Evolutionary conservation across 345 rosid genomes (phyloP).

Genomic region (Brassica napus): DNA sequence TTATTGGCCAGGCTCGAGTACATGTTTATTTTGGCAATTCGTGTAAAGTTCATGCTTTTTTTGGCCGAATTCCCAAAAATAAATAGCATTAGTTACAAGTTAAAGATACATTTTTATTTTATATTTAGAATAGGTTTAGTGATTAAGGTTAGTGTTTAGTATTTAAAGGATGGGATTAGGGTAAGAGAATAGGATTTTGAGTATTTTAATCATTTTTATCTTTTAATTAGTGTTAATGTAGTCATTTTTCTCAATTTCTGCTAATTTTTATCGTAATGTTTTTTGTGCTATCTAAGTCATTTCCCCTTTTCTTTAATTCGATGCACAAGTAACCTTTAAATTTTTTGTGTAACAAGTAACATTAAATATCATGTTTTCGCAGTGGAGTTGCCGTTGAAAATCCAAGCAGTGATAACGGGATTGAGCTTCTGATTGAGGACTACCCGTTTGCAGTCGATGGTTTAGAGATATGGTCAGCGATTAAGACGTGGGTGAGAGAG

Average conservation of each 20-base stretch:
- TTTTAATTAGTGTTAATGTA: neutral
- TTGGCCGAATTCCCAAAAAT: too few relatives aligned
- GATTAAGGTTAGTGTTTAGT: too few relatives aligned
- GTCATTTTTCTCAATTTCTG: neutral
- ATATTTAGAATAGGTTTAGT: too few relatives aligned
- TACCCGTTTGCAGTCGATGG: constrained; percentile 96
- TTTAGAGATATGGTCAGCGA: constrained; percentile 87
- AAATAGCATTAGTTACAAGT: too few relatives aligned
- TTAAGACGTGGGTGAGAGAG: constrained; percentile 78
- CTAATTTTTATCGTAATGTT: neutral
- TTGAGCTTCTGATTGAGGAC: constrained; percentile 78
- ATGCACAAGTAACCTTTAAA: neutral
- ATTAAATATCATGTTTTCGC: neutral
- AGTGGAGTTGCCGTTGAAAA: constrained; percentile 82
- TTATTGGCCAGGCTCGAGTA: too few relatives aligned
- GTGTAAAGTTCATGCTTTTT: too few relatives aligned
- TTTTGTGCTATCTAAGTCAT: neutral
- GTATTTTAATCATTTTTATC: too few relatives aligned
- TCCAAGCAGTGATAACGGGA: constrained; percentile 49
- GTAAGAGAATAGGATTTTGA: too few relatives aligned
- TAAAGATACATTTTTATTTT: too few relatives aligned
- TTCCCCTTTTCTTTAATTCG: neutral
- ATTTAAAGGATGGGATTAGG: too few relatives aligned
- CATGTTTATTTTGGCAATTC: too few relatives aligned
- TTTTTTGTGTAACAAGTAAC: neutral